Evolutionary conservation across 1,139 yeast species (phyloP).

Genomic region (Pichia sp.): DNA sequence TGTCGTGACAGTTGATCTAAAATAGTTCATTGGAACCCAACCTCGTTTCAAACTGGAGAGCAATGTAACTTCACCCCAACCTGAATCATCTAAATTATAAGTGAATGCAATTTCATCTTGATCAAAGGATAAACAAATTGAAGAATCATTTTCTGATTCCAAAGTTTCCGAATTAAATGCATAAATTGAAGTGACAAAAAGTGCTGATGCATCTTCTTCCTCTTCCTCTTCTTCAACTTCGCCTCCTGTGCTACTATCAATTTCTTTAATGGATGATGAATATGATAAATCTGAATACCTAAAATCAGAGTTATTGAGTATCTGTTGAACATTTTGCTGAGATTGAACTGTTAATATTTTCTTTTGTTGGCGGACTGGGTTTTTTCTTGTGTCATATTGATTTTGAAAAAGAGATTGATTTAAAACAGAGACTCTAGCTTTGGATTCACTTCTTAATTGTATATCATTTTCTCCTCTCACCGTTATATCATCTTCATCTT

Average conservation of each 20-base stretch:
- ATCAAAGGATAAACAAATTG: constrained; percentile 78
- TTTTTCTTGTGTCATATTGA: constrained; percentile 14
- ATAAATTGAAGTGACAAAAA: constrained; percentile 62
- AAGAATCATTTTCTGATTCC: constrained; percentile 58
- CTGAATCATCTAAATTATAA: constrained; percentile 84
- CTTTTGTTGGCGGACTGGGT: constrained; percentile 4
- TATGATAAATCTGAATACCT: constrained; percentile 3
- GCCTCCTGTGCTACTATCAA: not conserved
- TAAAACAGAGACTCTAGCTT: constrained; percentile 25
- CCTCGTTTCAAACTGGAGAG: constrained; percentile 70
- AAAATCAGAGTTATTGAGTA: not conserved
- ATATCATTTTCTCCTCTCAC: not conserved
- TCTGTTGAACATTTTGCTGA: not conserved
- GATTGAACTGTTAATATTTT: not conserved
- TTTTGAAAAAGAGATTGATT: constrained; percentile 24
- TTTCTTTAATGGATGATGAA: not conserved
- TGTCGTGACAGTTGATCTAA: constrained; percentile 50
- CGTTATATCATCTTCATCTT: not conserved
- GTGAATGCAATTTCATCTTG: constrained; percentile 80
- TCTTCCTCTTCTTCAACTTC: constrained; percentile 6
- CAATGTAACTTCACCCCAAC: constrained; percentile 96
- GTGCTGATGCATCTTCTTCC: constrained; percentile 28
- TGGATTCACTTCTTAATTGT: constrained; percentile 3
- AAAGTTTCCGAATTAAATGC: constrained; percentile 69
- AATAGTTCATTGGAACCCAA: constrained; percentile 96